Percentiles rank a stretch among this genome's conserved stretches.
Evolutionary conservation across 768 basidiomycete species (phyloP).

Genomic region (Sutorius australiensis): DNA sequence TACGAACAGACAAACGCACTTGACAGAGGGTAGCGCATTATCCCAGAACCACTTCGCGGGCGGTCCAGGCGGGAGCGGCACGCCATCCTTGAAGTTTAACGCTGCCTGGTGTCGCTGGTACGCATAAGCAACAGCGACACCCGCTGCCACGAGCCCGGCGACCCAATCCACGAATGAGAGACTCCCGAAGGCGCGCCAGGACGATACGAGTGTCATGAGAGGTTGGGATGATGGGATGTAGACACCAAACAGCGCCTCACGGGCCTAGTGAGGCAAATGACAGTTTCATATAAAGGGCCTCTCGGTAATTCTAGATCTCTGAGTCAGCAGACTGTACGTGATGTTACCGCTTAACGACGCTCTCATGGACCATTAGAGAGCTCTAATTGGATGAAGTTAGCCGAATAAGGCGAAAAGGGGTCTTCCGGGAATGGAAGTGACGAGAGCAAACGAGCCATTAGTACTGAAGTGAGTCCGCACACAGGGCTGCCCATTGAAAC

Average conservation of each 20-base stretch:
- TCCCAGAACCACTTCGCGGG: slow-evolving; percentile 26
- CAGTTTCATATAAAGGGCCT: no score
- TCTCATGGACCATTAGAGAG: no score
- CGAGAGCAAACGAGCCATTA: no score
- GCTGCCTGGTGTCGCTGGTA: slow-evolving; percentile 1
- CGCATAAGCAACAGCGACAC: neutral
- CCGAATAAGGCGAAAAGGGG: no score
- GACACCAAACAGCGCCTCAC: neutral
- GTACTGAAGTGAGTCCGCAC: no score
- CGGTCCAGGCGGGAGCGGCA: slow-evolving; percentile 26
- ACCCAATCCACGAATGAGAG: neutral
- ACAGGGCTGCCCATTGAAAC: no score
- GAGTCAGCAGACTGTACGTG: no score
- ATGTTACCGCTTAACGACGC: no score
- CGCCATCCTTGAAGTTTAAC: neutral
- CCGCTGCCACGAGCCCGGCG: neutral
- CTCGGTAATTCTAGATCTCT: no score
- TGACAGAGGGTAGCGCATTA: slow-evolving; percentile 13
- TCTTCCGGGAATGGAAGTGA: no score
- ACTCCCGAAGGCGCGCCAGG: neutral
- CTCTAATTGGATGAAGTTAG: no score
- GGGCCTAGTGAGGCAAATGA: no score
- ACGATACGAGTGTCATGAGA: neutral
- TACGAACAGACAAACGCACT: slow-evolving; percentile 9
- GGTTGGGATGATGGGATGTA: neutral